Evolutionary conservation across 2,329 filamentous ascomycete genomes (phyloP).

Genomic region (Cladosporium sp.): DNA sequence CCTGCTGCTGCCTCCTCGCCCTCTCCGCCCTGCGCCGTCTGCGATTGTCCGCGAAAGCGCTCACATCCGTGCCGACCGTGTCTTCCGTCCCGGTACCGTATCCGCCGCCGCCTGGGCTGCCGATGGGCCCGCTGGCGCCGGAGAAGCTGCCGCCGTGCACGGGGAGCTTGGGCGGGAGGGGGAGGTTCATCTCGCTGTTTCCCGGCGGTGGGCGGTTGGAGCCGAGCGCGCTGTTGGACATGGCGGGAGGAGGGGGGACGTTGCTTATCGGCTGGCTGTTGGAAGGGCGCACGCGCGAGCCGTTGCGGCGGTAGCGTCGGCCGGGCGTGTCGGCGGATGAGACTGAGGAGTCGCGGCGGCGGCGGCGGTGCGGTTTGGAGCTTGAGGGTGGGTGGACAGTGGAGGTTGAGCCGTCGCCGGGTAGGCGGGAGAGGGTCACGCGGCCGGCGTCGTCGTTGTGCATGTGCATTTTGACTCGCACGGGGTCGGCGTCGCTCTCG

Average conservation of each 20-base stretch:
- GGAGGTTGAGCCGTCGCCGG: constrained; percentile 59
- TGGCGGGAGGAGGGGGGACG: constrained; percentile 28
- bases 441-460: constrained; percentile 57
- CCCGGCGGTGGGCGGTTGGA: constrained; percentile 19
- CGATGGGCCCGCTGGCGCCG: constrained; percentile 23
- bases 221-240: constrained; percentile 22
- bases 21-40: constrained; percentile 51
- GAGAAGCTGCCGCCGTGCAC: constrained; percentile 5
- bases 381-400: constrained; percentile 34
- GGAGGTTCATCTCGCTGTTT: constrained; percentile 26
- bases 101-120: constrained; percentile 34
- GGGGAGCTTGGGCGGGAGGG: constrained; percentile 19
- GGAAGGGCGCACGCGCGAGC: constrained; percentile 20
- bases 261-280: constrained; percentile 29
- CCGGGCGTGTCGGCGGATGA: constrained; percentile 25
- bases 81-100: constrained; percentile 21
- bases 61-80: constrained; percentile 36
- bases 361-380: constrained; percentile 38
- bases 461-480: constrained; percentile 62
- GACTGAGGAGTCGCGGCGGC: constrained; percentile 30
- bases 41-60: constrained; percentile 51
- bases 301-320: constrained; percentile 17
- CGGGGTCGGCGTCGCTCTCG: constrained; percentile 38
- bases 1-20: constrained; percentile 35
- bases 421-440: constrained; percentile 58